These are phyloP conservation scores for Cyathus striatus DNA, from an alignment of 768 basidiomycete species.

Conservation along the genomic window DNA sequence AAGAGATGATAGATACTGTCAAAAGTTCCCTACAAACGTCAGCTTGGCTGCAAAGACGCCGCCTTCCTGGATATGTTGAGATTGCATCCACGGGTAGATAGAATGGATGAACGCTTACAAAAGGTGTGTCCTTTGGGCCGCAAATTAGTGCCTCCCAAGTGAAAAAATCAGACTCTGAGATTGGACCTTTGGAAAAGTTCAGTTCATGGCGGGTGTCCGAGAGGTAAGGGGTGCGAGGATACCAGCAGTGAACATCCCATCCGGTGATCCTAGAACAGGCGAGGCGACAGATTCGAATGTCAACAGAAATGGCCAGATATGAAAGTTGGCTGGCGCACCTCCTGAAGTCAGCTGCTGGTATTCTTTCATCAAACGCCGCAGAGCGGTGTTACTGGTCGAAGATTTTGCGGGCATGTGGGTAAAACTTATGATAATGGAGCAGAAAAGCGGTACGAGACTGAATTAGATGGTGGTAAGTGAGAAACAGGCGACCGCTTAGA, in stretches of 20 bases:
- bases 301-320: neutral
- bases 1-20: neutral
- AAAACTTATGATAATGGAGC: neutral
- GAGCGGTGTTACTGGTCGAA: slow-evolving; percentile 62
- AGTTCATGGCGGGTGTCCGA: slow-evolving; percentile 1
- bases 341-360: slow-evolving; percentile 82
- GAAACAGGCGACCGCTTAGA: too few species aligned
- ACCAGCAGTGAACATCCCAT: slow-evolving; percentile 96
- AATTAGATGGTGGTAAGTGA: too few species aligned
- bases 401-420: slow-evolving; percentile 53
- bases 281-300: slow-evolving; percentile 1
- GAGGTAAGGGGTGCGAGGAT: slow-evolving; percentile 8
- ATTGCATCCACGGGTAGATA: neutral
- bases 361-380: slow-evolving; percentile 88
- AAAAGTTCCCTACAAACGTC: slow-evolving; percentile 67
- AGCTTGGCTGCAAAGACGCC: slow-evolving; percentile 91
- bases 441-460: neutral
- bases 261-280: slow-evolving; percentile 61
- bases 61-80: slow-evolving; percentile 61
- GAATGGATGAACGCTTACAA: slow-evolving; percentile 44
- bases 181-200: slow-evolving; percentile 56
- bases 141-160: slow-evolving; percentile 94
- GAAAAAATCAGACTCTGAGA: slow-evolving; percentile 92
- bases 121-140: slow-evolving; percentile 93
- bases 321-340: slow-evolving; percentile 34